Evolutionary conservation across 2,329 filamentous ascomycete species (phyloP), one percentile per base, ranked within the genome.

Genomic region (Cadophora sp.): DNA sequence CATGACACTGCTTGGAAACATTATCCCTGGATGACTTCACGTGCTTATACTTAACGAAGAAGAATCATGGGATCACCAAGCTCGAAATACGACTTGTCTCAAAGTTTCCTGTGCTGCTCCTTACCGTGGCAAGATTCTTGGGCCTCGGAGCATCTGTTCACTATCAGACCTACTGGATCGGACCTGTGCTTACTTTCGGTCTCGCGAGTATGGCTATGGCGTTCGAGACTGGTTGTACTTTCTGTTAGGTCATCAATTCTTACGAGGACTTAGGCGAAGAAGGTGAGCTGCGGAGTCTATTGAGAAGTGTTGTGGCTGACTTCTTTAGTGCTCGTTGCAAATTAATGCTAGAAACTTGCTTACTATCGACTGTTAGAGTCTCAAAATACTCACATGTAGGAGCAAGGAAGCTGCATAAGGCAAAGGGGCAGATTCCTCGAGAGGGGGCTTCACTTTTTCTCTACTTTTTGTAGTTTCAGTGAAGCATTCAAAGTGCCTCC

Each of bases 1-100:
- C 65, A 75, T 84, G 22, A 81, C 78, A 14, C 78, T 84, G 26
- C 67, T 86, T 5, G 84, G 82, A 34, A 80, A 83, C 66, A 48
- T 84, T 9, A 71, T 83, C 3, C 79, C 12, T 19, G 12, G 19
- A 43, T 19, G 40, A 43, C 40, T 43, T 3, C 40, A 43, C 19
- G 40, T 43, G 40, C 14, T 4, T 43, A 43, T 43, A 43, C 40
- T 16, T 43, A 16, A 19, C 8, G 14, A 43, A 43, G 40, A 43
- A 43, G 2, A 43, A 19, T 6, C 40, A 43, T 37, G 34, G 34
- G 14, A 37, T 37, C 14, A 11, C 9, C 40, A 14, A 43, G 40
- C 40, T 14, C 16, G 16, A 19, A 14, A 2, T 19, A 16, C 40
- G 43, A 22, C 43, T 48, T 48, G 43, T 48, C 4, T 48, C 11